These are phyloP conservation scores for Termitomyces eurrhizus DNA, from an alignment of 768 basidiomycete genomes.

Conservation along the genomic window DNA sequence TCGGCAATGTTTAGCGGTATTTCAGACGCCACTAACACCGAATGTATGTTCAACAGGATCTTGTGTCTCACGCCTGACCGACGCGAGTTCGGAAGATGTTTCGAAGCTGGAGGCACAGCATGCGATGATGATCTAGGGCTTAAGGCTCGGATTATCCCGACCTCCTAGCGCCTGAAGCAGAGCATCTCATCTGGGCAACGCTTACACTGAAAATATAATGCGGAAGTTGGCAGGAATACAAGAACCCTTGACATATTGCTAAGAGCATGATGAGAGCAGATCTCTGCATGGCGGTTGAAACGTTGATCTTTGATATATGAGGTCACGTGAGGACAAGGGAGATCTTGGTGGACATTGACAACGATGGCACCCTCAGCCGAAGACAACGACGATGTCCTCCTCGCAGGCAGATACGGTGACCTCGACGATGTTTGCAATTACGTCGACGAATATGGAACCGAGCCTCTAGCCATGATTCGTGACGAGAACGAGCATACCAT, in stretches of 20 bases:
- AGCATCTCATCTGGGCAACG: not conserved
- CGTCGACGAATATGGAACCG: too few species aligned
- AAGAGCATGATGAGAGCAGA: not conserved
- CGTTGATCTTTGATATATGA: not conserved
- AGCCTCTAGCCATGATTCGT: too few species aligned
- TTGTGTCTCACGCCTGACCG: too few species aligned
- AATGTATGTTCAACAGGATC: too few species aligned
- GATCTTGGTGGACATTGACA: not conserved
- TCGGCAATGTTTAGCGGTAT: conserved; percentile 4
- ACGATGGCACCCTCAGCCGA: conserved; percentile 38
- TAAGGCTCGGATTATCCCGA: not conserved
- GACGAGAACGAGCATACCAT: too few species aligned
- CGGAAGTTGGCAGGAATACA: not conserved
- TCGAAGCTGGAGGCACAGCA: not conserved
- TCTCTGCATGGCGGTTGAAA: not conserved
- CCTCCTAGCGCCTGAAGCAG: not conserved
- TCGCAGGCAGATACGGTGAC: conserved; percentile 87
- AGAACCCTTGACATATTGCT: not conserved
- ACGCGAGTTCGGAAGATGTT: not conserved
- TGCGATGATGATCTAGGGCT: not conserved
- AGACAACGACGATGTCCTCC: conserved; percentile 69
- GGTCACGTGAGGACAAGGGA: conserved; percentile 1
- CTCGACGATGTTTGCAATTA: conserved; percentile 82
- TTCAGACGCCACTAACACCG: too few species aligned
- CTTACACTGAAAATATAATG: too few species aligned